phyloP scores from a whole-genome alignment of 2,329 filamentous ascomycete genomes.

The Hawksworthiomyces lignivorus region DNA sequence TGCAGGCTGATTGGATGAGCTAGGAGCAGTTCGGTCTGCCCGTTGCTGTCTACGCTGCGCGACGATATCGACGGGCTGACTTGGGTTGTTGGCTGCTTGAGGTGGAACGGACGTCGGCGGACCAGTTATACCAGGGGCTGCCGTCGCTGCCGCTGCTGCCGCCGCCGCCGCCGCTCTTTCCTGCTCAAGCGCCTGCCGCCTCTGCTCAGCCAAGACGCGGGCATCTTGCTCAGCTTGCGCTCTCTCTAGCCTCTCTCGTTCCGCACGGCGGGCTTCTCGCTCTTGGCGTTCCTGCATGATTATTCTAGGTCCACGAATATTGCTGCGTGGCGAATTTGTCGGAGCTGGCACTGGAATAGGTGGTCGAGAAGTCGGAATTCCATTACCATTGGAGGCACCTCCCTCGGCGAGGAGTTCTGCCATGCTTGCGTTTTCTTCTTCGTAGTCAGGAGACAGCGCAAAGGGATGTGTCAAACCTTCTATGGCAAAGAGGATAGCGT shows the following conservation, averaged over 20 bases:
- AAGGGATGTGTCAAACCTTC: conserved; percentile 80
- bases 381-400: conserved; percentile 49
- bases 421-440: conserved; percentile 89
- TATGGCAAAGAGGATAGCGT: conserved; percentile 84
- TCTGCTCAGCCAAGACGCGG: conserved; percentile 46
- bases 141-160: conserved; percentile 23
- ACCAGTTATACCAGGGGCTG: conserved; percentile 18
- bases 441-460: conserved; percentile 72
- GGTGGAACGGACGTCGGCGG: conserved; percentile 8
- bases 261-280: conserved; percentile 64
- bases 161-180: conserved; percentile 38
- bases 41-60: conserved; percentile 27
- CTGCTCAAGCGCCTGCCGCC: conserved; percentile 21
- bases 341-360: conserved; percentile 41
- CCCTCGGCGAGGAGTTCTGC: conserved; percentile 64
- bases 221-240: conserved; percentile 52
- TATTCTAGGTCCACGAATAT: conserved; percentile 76
- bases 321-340: conserved; percentile 46
- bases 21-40: conserved; percentile 17
- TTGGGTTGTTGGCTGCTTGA: not conserved
- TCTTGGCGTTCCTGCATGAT: conserved; percentile 84
- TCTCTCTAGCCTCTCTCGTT: conserved; percentile 55
- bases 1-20: conserved; percentile 8
- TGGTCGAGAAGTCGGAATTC: conserved; percentile 33
- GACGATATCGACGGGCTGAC: conserved; percentile 26